Evolutionary conservation across 2,329 filamentous ascomycete genomes (phyloP), one percentile per base, ranked within the genome.

Genomic region (Trichoderma aggressivum): DNA sequence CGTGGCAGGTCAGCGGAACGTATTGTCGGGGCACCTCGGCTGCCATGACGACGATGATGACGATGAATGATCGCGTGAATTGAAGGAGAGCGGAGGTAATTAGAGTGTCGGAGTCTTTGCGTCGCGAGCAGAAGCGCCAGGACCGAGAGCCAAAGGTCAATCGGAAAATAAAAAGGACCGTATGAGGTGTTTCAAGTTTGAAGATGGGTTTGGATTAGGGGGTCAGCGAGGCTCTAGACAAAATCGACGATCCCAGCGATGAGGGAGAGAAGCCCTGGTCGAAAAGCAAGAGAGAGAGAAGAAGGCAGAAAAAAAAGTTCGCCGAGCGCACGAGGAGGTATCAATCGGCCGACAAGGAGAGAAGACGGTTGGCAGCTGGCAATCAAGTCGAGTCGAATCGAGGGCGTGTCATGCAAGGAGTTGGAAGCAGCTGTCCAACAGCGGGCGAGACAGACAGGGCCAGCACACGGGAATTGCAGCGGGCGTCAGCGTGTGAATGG

Each of bases 1-100:
- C 94, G 81, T 98, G 94, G 82, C 94, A 98, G 75, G 94, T 98
- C 80, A 98, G 84, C 70, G 94, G 94, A 69, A 97, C 94, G 71
- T 94, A 93, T 80, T 88, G 86, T 67, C 86, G 84, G 72, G 80
- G 76, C 14, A 73, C 70, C 74, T 83, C 81, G 16, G 79, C 74
- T 72, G 80, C 77, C 81, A 82, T 82, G 72, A 70, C 56, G 68
- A 53, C 50, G 14, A n/a, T 43, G 39, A 1, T 43, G 47, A 32
- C 34, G 34, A 18, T 21, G 21, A 16, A 12, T 24, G 26, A 43
- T 39, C 26, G 55, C 18, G 62, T 28, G 32, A n/a, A 4, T 11
- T 59, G 30, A 47, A 34, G 32, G 32, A 64, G 16, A 16, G 34
- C 7, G 5, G 28, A 7, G 21, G 12, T 24, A 14, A n/a, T 26